These are phyloP conservation scores for Backusella circina DNA, from an alignment of 192 early-diverging fungal genomes.

Conservation along the genomic window DNA sequence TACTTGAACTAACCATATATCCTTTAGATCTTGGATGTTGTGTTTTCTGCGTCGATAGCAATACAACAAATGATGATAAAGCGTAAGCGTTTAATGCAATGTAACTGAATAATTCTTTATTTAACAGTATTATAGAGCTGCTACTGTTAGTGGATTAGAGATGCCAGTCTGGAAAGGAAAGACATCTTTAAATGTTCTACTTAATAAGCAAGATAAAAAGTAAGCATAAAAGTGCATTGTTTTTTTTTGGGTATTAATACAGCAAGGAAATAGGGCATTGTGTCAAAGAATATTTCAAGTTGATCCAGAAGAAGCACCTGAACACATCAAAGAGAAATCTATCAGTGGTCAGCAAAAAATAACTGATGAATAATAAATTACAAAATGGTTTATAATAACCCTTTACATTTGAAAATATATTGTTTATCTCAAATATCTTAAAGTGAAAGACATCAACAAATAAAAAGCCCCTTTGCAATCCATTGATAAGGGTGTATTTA, in stretches of 20 bases:
- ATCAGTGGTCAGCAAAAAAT: neutral
- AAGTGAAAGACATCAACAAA: too few relatives aligned
- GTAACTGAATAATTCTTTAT: neutral
- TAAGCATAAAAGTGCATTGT: neutral
- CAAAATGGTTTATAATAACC: neutral
- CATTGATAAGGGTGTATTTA: too few relatives aligned
- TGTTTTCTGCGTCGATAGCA: slow-evolving; percentile 52
- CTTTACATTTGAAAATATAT: too few relatives aligned
- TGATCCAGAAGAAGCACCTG: slow-evolving; percentile 23
- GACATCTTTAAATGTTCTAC: slow-evolving; percentile 64
- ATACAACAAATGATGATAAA: slow-evolving; percentile 22
- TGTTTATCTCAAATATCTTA: too few relatives aligned
- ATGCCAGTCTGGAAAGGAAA: slow-evolving; percentile 73
- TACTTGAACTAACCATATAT: neutral
- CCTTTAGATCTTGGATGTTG: slow-evolving; percentile 44
- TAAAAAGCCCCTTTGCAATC: too few relatives aligned
- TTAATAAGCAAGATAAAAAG: slow-evolving; percentile 68
- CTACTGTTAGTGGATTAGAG: slow-evolving; percentile 30
- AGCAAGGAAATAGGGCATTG: slow-evolving; percentile 17
- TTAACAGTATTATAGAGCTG: neutral
- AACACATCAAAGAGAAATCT: slow-evolving; percentile 19
- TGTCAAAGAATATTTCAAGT: slow-evolving; percentile 27
- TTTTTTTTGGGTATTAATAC: neutral
- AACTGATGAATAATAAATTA: neutral
- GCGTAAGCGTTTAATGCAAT: neutral